Evolutionary conservation across 2,329 filamentous ascomycete species (phyloP).

Genomic region (Fusarium floridanum): DNA sequence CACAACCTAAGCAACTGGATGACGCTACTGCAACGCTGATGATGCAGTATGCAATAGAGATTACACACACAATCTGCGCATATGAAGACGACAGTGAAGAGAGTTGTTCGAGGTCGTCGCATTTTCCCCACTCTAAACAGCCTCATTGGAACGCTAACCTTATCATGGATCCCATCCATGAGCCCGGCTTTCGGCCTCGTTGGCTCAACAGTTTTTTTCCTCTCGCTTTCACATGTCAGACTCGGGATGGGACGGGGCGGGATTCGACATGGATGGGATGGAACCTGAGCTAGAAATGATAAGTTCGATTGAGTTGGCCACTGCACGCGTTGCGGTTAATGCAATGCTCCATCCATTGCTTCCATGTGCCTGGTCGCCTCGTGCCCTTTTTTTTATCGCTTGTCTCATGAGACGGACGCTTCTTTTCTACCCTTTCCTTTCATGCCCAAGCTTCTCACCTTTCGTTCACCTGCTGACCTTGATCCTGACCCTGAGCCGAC

Average conservation of each 20-base stretch:
- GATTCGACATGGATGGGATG: slow-evolving; percentile 17
- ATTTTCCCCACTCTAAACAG: slow-evolving; percentile 25
- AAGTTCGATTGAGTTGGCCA: slow-evolving; percentile 6
- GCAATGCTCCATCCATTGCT: not conserved
- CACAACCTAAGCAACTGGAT: not conserved
- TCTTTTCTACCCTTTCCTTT: not conserved
- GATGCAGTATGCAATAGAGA: slow-evolving; percentile 1
- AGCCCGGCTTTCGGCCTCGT: slow-evolving; percentile 16
- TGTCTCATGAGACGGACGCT: slow-evolving; percentile 6
- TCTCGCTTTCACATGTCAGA: slow-evolving; percentile 45
- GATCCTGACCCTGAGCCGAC: not conserved
- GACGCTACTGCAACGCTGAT: not conserved
- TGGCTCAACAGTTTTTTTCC: slow-evolving; percentile 38
- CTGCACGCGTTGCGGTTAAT: not conserved
- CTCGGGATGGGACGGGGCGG: slow-evolving; percentile 8
- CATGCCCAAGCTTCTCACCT: not conserved
- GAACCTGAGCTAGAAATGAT: slow-evolving; percentile 13
- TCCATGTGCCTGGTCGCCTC: slow-evolving; percentile 8
- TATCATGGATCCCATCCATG: slow-evolving; percentile 23
- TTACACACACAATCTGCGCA: not conserved
- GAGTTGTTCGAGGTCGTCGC: slow-evolving; percentile 13
- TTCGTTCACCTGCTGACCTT: not conserved
- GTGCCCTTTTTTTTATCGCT: slow-evolving; percentile 32
- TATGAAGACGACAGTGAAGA: not conserved
- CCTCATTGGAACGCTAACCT: slow-evolving; percentile 39